These are phyloP conservation scores for Tricholoma terreum DNA, from an alignment of 768 basidiomycete genomes.

Conservation along the genomic window DNA sequence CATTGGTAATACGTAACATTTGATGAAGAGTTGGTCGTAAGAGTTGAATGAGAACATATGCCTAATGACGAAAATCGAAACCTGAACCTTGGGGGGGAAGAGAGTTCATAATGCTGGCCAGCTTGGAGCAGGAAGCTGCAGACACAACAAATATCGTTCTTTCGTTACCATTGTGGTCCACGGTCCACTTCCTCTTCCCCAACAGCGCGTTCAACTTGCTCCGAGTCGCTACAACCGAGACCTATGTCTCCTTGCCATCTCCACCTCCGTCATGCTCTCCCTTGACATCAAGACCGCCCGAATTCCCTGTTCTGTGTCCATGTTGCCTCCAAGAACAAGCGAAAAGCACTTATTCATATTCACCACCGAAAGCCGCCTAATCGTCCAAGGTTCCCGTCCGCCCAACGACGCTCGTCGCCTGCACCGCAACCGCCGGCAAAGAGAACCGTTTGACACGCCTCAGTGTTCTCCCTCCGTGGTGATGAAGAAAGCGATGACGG, in stretches of 20 bases:
- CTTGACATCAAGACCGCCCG: slow-evolving; percentile 23
- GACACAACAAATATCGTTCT: too few relatives aligned
- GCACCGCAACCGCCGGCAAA: slow-evolving; percentile 49
- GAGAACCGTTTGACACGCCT: slow-evolving; percentile 69
- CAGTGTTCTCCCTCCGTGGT: slow-evolving; percentile 52
- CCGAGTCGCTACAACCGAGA: slow-evolving; percentile 53
- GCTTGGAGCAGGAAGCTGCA: too few relatives aligned
- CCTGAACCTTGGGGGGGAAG: too few relatives aligned
- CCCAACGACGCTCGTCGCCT: slow-evolving; percentile 68
- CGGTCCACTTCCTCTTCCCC: slow-evolving; percentile 33
- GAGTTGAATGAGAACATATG: too few relatives aligned
- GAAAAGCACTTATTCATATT: slow-evolving; percentile 59
- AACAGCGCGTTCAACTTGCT: slow-evolving; percentile 54
- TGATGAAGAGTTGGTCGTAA: too few relatives aligned
- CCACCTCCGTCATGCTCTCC: slow-evolving; percentile 11
- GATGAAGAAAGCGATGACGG: too few relatives aligned
- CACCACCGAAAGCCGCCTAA: background rate
- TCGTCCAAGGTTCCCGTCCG: slow-evolving; percentile 32
- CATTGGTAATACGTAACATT: too few relatives aligned
- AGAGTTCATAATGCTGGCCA: too few relatives aligned
- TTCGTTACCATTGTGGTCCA: too few relatives aligned
- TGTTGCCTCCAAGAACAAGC: slow-evolving; percentile 47
- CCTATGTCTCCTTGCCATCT: slow-evolving; percentile 15
- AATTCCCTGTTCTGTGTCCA: slow-evolving; percentile 5
- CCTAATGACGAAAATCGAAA: too few relatives aligned